Percentiles rank a stretch among this genome's conserved stretches.
Conservation (phyloP, 208 protist species). For the Wallacemonas sp. region DNA sequence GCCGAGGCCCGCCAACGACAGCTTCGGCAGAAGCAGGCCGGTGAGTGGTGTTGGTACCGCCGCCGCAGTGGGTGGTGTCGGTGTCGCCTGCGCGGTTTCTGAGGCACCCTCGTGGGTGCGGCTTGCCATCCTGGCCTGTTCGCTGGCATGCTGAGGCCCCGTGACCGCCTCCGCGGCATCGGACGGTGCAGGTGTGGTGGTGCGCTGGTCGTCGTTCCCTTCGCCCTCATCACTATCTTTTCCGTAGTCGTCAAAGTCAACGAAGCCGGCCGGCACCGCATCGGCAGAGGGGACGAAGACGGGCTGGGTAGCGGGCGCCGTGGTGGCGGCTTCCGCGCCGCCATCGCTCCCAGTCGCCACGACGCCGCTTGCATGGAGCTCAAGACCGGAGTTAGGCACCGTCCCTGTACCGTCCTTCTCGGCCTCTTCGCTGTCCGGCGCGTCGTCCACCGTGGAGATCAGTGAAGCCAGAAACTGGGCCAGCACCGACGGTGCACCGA, state of each 20-base stretch:
- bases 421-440: not conserved
- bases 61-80: not conserved
- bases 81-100: no score
- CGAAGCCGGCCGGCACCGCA: slow-evolving; percentile 17
- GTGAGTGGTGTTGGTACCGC: not conserved
- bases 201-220: not conserved
- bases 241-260: slow-evolving; percentile 30
- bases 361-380: slow-evolving; percentile 10
- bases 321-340: not conserved
- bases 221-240: not conserved
- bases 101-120: no score
- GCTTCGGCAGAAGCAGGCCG: slow-evolving; percentile 9
- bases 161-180: not conserved
- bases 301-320: not conserved
- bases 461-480: slow-evolving; percentile 36
- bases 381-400: not conserved
- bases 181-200: not conserved
- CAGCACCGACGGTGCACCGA: slow-evolving; percentile 58
- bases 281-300: not conserved
- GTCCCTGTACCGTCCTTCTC: not conserved
- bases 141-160: no score
- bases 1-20: not conserved
- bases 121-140: no score
- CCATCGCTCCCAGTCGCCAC: not conserved
- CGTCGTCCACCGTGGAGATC: slow-evolving; percentile 16